phyloP scores from a whole-genome alignment of 495 filamentous ascomycete species.

The Aspergillus olivimuriae region DNA sequence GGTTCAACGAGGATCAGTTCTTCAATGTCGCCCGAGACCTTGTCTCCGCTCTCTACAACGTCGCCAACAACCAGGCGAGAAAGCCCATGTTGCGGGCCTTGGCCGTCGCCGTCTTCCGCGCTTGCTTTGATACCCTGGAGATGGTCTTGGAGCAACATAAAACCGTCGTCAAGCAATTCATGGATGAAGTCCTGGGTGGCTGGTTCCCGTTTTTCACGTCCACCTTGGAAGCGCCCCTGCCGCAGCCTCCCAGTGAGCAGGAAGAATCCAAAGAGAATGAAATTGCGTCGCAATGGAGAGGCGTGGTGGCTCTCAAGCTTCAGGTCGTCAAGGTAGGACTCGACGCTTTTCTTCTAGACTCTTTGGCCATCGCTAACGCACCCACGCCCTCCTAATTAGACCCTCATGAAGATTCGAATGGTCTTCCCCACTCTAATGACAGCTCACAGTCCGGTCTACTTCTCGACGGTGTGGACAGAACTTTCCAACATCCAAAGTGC shows the following conservation, averaged over 20 bases:
- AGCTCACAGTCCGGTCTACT: conserved; percentile 70
- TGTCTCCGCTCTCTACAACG: conserved; percentile 72
- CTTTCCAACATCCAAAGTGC: conserved; percentile 60
- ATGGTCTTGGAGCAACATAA: conserved; percentile 91
- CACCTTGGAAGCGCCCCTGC: conserved; percentile 63
- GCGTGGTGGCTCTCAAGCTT: conserved; percentile 76
- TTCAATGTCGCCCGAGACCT: conserved; percentile 79
- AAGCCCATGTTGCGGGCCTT: conserved; percentile 71
- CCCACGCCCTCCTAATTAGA: conserved; percentile 38
- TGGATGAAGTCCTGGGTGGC: conserved; percentile 68
- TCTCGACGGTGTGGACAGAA: conserved; percentile 82
- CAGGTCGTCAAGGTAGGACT: conserved; percentile 69
- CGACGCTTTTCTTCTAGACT: neutral
- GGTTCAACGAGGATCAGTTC: conserved; percentile 89
- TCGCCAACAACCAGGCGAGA: conserved; percentile 67
- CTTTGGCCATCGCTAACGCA: neutral
- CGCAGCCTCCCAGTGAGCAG: conserved; percentile 51
- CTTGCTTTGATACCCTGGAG: conserved; percentile 90
- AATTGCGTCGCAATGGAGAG: conserved; percentile 56
- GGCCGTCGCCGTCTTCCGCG: conserved; percentile 80
- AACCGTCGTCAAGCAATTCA: conserved; percentile 75
- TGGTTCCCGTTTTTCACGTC: conserved; percentile 87
- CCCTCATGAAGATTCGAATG: conserved; percentile 78
- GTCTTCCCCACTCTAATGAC: conserved; percentile 79
- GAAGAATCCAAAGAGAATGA: conserved; percentile 47